Evolutionary conservation across 176 grass and related monocot genomes (phyloP).

Genomic region (Oryza rufipogon): DNA sequence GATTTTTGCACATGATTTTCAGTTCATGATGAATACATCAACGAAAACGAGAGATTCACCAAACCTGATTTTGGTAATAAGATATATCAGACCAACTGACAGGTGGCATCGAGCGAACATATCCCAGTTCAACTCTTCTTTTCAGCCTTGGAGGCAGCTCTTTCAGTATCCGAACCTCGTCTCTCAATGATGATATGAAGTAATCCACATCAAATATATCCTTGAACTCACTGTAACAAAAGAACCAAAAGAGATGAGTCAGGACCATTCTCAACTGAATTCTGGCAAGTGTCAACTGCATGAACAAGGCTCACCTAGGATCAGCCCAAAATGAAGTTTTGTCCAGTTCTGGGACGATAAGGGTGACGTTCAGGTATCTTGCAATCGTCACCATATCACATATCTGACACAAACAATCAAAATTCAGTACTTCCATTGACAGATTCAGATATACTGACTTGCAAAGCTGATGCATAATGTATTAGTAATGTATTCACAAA

Average conservation of each 20-base stretch:
- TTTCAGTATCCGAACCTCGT: conserved; percentile 88
- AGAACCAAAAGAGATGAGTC: not conserved
- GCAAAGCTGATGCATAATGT: not conserved
- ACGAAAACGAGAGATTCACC: not conserved
- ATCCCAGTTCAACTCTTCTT: conserved; percentile 70
- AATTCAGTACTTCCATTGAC: conserved; percentile 13
- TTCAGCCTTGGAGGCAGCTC: conserved; percentile 80
- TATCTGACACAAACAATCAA: conserved; percentile 58
- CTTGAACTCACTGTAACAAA: conserved; percentile 73
- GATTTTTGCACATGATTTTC: conserved; percentile 27
- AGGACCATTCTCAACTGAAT: not conserved
- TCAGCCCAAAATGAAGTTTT: conserved; percentile 95
- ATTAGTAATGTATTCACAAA: not conserved
- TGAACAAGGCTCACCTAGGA: conserved; percentile 60
- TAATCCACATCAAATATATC: conserved; percentile 97
- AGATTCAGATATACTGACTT: not conserved
- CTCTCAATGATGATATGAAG: conserved; percentile 86
- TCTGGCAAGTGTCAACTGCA: not conserved
- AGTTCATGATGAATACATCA: conserved; percentile 39
- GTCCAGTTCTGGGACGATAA: conserved; percentile 91
- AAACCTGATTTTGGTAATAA: conserved; percentile 85
- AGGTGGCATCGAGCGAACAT: conserved; percentile 77
- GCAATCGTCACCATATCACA: conserved; percentile 96
- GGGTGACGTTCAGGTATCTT: conserved; percentile 87
- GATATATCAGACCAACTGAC: conserved; percentile 92